Conservation (phyloP, 345 rosid species). For the Xanthoceras sorbifolium region DNA sequence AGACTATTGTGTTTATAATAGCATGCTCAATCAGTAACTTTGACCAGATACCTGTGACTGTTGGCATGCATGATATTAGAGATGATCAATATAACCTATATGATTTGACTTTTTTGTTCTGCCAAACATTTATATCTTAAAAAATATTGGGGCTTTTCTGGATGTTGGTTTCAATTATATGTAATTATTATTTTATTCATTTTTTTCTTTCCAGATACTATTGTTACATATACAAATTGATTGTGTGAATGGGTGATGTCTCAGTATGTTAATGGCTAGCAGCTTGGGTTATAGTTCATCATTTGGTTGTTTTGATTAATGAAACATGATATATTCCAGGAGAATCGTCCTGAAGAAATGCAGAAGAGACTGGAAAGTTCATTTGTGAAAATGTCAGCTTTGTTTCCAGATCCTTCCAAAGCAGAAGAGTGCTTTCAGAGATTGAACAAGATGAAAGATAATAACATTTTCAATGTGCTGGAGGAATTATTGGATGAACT, state of each 20-base stretch:
- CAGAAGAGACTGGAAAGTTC: constrained; percentile 42
- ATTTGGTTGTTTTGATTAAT: constrained; percentile 12
- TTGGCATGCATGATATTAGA: not conserved
- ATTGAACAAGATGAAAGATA: constrained; percentile 65
- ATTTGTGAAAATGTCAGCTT: constrained; percentile 70
- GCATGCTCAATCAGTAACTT: not conserved
- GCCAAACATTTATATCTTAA: not conserved
- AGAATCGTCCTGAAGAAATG: constrained; percentile 47
- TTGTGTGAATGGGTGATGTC: not conserved
- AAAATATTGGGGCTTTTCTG: not conserved
- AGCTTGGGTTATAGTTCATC: not conserved
- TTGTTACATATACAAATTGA: not conserved
- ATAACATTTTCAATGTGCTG: constrained; percentile 52
- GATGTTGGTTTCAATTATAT: too few species aligned
- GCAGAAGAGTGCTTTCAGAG: constrained; percentile 72
- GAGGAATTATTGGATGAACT: constrained; percentile 53
- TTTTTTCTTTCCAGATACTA: not conserved
- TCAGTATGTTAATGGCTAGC: not conserved
- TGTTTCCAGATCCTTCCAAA: constrained; percentile 70
- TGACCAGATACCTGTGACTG: not conserved
- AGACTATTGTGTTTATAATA: constrained; percentile 15
- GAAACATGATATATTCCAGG: constrained; percentile 43
- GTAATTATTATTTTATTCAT: not conserved
- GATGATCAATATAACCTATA: constrained; percentile 5
- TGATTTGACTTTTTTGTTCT: not conserved